Evolutionary conservation across 2,329 filamentous ascomycete genomes (phyloP).

Genomic region (Aspergillus terreus): DNA sequence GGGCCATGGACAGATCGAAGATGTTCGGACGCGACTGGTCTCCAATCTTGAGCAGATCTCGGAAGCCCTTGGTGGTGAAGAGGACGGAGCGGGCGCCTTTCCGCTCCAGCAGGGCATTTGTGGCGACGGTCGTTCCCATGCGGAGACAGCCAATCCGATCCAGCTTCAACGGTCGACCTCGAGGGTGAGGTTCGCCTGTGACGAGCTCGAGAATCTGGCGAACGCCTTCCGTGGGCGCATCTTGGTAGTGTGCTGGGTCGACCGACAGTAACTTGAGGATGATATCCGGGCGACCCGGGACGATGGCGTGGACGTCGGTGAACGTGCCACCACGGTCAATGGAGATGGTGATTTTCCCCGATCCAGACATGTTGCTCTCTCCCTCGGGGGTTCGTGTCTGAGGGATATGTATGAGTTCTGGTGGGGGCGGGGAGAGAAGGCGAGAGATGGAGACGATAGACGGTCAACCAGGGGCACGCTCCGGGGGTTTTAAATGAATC

Average conservation of each 20-base stretch:
- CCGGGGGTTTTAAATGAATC: background rate
- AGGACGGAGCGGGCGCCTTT: constrained; percentile 86
- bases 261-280: constrained; percentile 40
- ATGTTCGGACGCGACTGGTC: constrained; percentile 88
- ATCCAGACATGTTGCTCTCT: constrained; percentile 19
- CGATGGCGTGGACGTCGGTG: constrained; percentile 37
- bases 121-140: constrained; percentile 93
- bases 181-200: constrained; percentile 32
- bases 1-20: constrained; percentile 81
- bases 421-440: background rate
- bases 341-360: constrained; percentile 33
- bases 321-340: constrained; percentile 41
- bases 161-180: constrained; percentile 33
- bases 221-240: constrained; percentile 73
- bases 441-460: background rate
- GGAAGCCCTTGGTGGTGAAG: constrained; percentile 82
- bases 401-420: background rate
- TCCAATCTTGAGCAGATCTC: constrained; percentile 80
- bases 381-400: background rate
- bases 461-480: constrained; percentile 6
- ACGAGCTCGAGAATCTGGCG: constrained; percentile 58
- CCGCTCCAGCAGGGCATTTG: constrained; percentile 82
- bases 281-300: constrained; percentile 35
- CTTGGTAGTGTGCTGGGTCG: constrained; percentile 38
- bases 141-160: constrained; percentile 56